Base-by-base conservation (phyloP, 2,329 filamentous ascomycete species). In the Lomentospora prolificans region DNA sequence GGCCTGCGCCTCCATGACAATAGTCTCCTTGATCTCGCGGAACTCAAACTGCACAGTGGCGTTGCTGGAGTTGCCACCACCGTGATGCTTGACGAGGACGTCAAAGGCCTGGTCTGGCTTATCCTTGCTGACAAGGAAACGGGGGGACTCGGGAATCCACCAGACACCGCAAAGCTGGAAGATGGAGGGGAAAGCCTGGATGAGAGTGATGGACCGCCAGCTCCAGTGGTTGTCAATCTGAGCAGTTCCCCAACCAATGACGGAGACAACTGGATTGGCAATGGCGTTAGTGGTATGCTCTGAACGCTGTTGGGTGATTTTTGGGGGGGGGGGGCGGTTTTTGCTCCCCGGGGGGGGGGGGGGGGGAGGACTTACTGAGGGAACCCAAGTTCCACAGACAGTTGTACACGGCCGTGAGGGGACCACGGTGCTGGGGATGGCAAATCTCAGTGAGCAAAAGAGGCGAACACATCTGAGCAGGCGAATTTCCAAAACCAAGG, bases 401-500 rank as follows among this genome's bases (percentile, higher is more conserved):
- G 67, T 86, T 86, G 69, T 86, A 86, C 56, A 86, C 75, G 12
- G 83, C 75, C 1, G 82, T 86, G 51, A 86, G 75, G 28, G 78
- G 78, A 25, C 77, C 83, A 64, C 84, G 80, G 64, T 87, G 83
- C 63, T 86, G 83, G 25, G 84, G 83, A 64, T 87, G 84, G 68
- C 78, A 81, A 58, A 87, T 77, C 70, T 87, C 84, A 3, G 80
- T 81, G 8, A 86, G 74, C 5, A 86, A 73, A 53, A 86, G 72
- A 2, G 83, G 83, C 12, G 82, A 83, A 3, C 79, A 77, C 70
- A 84, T 79, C 62, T 86, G 82, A 0, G 82, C 74, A 50, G 86
- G 70, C 50, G 79, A 81, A 69, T 84, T 84, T 50, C 84, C 84
- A 61, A 89, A 87, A 58, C 85, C 85, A 57, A 72, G 65, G 12